Evolutionary conservation across 257 asterid species (phyloP).

Genomic region (Rhazya stricta): DNA sequence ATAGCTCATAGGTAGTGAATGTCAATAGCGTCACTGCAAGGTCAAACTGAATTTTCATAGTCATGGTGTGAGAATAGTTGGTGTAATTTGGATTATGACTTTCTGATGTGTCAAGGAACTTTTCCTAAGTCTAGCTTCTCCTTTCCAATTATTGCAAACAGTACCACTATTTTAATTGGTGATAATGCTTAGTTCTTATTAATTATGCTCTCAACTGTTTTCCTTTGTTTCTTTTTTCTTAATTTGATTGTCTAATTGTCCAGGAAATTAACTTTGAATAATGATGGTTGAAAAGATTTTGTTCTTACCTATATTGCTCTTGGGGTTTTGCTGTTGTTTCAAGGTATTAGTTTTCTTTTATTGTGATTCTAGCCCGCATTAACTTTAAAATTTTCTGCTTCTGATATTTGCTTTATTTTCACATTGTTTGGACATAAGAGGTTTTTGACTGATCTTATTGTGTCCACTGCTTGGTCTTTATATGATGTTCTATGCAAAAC

Average conservation of each 20-base stretch:
- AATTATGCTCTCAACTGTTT: too few relatives aligned
- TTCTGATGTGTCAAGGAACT: neutral
- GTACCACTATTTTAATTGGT: neutral
- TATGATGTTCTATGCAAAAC: neutral
- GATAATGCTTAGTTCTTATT: too few relatives aligned
- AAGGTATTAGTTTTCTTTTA: too few relatives aligned
- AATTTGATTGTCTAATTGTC: neutral
- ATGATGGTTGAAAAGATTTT: too few relatives aligned
- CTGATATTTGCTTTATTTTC: neutral
- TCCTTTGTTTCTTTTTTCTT: too few relatives aligned
- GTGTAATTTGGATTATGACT: neutral
- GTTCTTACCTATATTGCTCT: neutral
- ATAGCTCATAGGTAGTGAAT: constrained; percentile 18
- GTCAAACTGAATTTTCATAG: constrained; percentile 8
- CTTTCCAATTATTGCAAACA: neutral
- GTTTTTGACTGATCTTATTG: neutral
- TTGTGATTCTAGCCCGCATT: too few relatives aligned
- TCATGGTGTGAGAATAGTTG: neutral
- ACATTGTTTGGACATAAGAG: neutral
- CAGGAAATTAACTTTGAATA: neutral
- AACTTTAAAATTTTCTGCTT: neutral
- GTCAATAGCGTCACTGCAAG: constrained; percentile 12
- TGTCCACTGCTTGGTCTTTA: neutral
- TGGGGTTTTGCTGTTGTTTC: neutral
- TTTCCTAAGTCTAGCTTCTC: neutral